Evolutionary conservation across 2,329 filamentous ascomycete species (phyloP).

Genomic region (Colletotrichum filicis): DNA sequence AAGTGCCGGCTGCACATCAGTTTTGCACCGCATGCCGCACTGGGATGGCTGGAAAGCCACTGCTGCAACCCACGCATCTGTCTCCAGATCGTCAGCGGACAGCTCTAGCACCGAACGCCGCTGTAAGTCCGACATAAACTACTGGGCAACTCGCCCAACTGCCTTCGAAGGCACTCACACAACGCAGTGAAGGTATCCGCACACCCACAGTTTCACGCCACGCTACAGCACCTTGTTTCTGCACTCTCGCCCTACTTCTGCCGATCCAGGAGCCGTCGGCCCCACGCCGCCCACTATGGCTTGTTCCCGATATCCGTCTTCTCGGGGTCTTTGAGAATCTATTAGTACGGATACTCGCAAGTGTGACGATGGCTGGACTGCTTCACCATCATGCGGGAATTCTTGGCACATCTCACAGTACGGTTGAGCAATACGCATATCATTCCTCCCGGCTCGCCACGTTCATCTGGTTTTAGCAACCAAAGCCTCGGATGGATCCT

Average conservation of each 20-base stretch:
- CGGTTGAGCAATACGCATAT: neutral
- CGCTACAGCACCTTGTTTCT: neutral
- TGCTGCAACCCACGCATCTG: constrained; percentile 3
- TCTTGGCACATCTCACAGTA: neutral
- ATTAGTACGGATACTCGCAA: neutral
- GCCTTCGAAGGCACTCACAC: neutral
- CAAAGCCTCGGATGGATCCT: neutral
- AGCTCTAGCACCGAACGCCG: constrained; percentile 24
- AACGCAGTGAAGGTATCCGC: neutral
- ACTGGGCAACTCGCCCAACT: neutral
- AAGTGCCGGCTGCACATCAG: constrained; percentile 9
- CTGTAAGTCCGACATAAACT: neutral
- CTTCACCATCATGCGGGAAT: neutral
- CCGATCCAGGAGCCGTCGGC: constrained; percentile 32
- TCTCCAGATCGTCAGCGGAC: constrained; percentile 17
- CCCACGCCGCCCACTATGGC: constrained; percentile 23
- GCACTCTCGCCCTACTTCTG: constrained; percentile 16
- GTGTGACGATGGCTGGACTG: neutral
- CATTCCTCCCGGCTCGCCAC: neutral
- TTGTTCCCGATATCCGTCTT: neutral
- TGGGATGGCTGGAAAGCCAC: neutral
- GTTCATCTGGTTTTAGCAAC: too few species aligned
- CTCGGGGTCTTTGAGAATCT: neutral
- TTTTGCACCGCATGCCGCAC: neutral
- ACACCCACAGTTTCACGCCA: neutral